These are phyloP conservation scores for Cucurbita pepo DNA, from an alignment of 306 rosid species.

Conservation along the genomic window DNA sequence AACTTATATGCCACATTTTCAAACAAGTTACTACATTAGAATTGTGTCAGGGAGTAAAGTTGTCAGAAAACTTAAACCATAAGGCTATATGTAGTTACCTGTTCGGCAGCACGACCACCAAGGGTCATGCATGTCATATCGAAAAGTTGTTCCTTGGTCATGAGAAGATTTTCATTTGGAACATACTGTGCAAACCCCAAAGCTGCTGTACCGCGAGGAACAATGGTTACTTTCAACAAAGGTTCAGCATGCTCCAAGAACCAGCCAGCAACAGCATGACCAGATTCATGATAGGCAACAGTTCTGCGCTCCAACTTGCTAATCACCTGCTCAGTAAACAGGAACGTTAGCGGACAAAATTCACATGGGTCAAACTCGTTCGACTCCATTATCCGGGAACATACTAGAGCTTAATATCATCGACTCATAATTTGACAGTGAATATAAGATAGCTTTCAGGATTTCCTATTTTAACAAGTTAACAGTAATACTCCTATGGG, in stretches of 20 bases:
- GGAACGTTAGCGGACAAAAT: background rate
- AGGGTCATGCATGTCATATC: conserved; percentile 95
- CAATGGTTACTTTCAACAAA: conserved; percentile 75
- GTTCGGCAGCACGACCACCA: conserved; percentile 95
- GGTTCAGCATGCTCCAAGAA: conserved; percentile 87
- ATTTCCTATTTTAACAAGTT: background rate
- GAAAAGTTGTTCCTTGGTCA: conserved; percentile 91
- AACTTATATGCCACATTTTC: background rate
- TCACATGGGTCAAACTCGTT: background rate
- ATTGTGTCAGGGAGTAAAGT: background rate
- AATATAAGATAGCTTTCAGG: background rate
- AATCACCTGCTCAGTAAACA: conserved; percentile 48
- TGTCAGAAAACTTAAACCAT: background rate
- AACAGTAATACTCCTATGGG: background rate
- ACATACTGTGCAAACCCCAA: conserved; percentile 96
- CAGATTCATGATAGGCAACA: conserved; percentile 93
- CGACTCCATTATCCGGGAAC: background rate
- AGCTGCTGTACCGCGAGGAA: conserved; percentile 95
- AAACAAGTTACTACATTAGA: background rate
- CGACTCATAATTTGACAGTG: background rate
- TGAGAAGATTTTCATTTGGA: conserved; percentile 81
- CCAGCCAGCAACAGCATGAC: conserved; percentile 96
- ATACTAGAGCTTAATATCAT: background rate
- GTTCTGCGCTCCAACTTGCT: conserved; percentile 87
- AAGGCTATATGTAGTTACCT: conserved; percentile 26